Base-by-base conservation (phyloP, 345 rosid genomes). In the Citrus inodora region DNA sequence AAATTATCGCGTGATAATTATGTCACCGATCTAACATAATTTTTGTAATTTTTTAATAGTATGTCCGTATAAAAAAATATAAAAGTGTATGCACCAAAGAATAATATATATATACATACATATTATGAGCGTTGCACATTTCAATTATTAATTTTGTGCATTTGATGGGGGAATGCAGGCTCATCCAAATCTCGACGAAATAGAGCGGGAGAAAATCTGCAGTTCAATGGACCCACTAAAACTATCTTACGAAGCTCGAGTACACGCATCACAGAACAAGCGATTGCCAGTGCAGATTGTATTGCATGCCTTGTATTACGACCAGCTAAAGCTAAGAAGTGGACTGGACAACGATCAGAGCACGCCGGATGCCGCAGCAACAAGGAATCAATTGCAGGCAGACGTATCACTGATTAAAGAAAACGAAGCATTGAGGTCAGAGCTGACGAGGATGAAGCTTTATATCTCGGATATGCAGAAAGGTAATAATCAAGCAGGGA, bases 241-340 rank as follows among this genome's bases (percentile, higher is more conserved):
- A 80, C 88, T 96, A 6, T 91, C 99, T 5, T 85, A 90, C 79
- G 97, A 93, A 75, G 99, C 99, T 19, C 88, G 99, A 78, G 86
- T 94, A n/a, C 99, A 96, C 70, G 99, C 99, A 30, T 92, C 99
- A 16, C 92, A 94, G 79, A 96, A 96, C 94, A 96, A 96, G 82
- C 84, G 99, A 28, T 75, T 96, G 46, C 99, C 99, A 0, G 97
- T 96, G 7, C 94, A 92, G 79, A 88, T 94, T 6, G 98, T 96
- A 32, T 82, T 96, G 10, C 97, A 96, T 67, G 92, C 97, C 1
- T 87, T 96, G 72, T 96, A 94, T 87, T 96, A 89, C 46, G 99
- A 96, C 66, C 92, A 94, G 82, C 90, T 96, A 68, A 92, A 91
- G 90, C 82, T 96, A 8, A 86, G 98, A 85, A 92, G 99, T 19